phyloP scores from a whole-genome alignment of 139 green algal genomes.

The Volvox africanus region DNA sequence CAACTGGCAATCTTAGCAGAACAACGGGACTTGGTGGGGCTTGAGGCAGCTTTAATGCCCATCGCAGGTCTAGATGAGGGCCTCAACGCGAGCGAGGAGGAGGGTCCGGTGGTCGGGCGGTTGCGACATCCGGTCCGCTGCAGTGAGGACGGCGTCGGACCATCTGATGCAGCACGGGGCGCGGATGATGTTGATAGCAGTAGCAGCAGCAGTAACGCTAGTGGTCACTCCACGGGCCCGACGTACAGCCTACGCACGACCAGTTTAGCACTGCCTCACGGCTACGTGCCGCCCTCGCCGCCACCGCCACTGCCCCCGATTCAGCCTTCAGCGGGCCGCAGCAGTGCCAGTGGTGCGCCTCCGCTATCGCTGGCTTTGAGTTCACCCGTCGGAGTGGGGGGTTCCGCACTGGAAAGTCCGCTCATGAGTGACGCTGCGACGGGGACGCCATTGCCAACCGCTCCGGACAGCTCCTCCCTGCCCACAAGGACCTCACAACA shows the following conservation, averaged over 20 bases:
- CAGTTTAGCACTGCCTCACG: neutral
- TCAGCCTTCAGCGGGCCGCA: neutral
- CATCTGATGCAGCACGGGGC: neutral
- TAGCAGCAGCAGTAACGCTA: neutral
- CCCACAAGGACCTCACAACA: neutral
- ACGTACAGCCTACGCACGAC: constrained; percentile 6
- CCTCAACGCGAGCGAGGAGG: neutral
- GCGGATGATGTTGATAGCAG: neutral
- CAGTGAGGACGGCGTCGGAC: neutral
- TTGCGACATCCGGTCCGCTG: neutral
- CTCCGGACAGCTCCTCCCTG: neutral
- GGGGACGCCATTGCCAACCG: too few relatives aligned
- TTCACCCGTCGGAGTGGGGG: too few relatives aligned
- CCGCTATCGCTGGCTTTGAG: neutral
- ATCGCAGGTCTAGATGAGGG: neutral
- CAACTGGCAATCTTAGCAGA: constrained; percentile 88
- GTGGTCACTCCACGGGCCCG: neutral
- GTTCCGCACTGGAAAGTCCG: too few relatives aligned
- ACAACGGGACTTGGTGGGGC: constrained; percentile 71
- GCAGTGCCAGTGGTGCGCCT: neutral
- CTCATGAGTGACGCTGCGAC: too few relatives aligned
- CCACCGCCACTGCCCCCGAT: neutral
- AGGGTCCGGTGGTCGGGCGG: constrained; percentile 24
- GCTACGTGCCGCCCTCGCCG: constrained; percentile 1
- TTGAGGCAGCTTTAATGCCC: constrained; percentile 62